Conservation (phyloP, 169 alveolate species). For the Plasmodium berghei region DNA sequence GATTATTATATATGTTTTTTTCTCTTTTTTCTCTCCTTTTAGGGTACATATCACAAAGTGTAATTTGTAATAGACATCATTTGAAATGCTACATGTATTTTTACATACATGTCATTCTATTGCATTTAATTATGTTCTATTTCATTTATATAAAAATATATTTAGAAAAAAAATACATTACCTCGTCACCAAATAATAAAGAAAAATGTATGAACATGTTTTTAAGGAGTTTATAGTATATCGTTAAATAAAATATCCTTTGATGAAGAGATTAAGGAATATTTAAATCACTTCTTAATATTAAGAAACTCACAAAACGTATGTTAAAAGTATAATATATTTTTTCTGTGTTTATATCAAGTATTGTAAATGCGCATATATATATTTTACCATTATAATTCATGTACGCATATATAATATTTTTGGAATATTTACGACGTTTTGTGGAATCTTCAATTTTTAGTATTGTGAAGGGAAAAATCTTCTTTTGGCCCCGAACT, state of each 20-base stretch:
- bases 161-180: too few species aligned
- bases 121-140: too few species aligned
- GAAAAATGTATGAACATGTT: neutral
- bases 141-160: too few species aligned
- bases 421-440: too few species aligned
- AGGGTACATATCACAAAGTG: neutral
- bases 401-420: too few species aligned
- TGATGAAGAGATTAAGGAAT: slow-evolving; percentile 36
- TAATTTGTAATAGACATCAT: too few species aligned
- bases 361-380: neutral
- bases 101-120: too few species aligned
- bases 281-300: slow-evolving; percentile 29
- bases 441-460: neutral
- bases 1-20: too few species aligned
- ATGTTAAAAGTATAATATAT: neutral
- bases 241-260: slow-evolving; percentile 10
- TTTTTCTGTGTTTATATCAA: neutral
- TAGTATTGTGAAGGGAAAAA: slow-evolving; percentile 63
- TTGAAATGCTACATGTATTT: too few species aligned
- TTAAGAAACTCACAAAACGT: slow-evolving; percentile 65
- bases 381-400: neutral
- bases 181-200: too few species aligned
- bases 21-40: too few species aligned
- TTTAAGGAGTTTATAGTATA: slow-evolving; percentile 10
- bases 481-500: slow-evolving; percentile 25